Evolutionary conservation across 768 basidiomycete genomes (phyloP), one percentile per base, ranked within the genome.

Genomic region (Suillus brevipes): DNA sequence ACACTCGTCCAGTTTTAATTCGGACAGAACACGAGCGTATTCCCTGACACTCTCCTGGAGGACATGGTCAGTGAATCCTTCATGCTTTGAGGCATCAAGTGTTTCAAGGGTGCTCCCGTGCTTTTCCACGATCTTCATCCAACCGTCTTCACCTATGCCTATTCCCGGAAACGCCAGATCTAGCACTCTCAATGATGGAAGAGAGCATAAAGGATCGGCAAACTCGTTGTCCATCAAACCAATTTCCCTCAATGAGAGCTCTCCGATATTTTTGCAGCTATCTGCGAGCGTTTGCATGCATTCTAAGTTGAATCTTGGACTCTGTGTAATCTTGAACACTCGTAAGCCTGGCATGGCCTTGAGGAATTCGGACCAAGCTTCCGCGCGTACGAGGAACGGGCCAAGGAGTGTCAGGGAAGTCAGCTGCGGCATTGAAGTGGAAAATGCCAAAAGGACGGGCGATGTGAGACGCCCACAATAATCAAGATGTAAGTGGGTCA

Each of bases 401-500:
- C 92, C 97, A 14, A 93, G 86, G 18, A 99, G 89, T 74, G 90
- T 89, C 16, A 99, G 70, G 40, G 86, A 85, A 6, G 78, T 83
- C 47, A 99, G 85, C 16, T 85, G 74, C 2, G 86, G 88, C 37
- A 99, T 82, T 0, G 84, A 83, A 6, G 77, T 81, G 49, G 82
- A 82, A 83, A 93, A 92, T 31, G 84, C 75, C 18, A 77, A 71
- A 56, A 93, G 76, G 47, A 88, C 85, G 0, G 78, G 66, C 68
- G 89, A 85, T 61, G 90, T 84, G 65, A 99, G 83, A 40, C 89
- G 87, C 5, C 97, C 97, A 67, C 96, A 98, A 68, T 87, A 88
- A 70, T 95, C 90, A 20, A 99, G 87, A 0, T 89, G 86, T 12
- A 99, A 84, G 16, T 80, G 81, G 1, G 88, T 87, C 36, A 99